These are phyloP conservation scores for Paratrypanosoma confusum DNA, from an alignment of 208 protist species.

Conservation along the genomic window DNA sequence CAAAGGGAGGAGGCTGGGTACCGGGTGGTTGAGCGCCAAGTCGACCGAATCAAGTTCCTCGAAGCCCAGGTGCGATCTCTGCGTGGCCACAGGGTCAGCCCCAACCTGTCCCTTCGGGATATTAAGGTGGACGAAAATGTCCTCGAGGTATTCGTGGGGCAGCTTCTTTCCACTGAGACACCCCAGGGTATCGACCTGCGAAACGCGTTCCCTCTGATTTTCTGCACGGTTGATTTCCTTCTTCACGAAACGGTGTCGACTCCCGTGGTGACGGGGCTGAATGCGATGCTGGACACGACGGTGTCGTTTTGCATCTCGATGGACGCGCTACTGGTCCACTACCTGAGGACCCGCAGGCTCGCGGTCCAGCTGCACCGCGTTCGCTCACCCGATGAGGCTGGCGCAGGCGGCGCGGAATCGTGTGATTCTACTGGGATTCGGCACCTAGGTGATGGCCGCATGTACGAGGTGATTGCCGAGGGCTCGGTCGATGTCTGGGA, in stretches of 20 bases:
- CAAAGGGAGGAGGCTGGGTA: slow-evolving; percentile 41
- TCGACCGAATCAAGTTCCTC: slow-evolving; percentile 78
- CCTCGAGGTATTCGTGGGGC: slow-evolving; percentile 85
- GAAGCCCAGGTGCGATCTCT: slow-evolving; percentile 77
- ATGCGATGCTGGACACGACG: slow-evolving; percentile 84
- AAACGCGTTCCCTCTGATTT: slow-evolving; percentile 29
- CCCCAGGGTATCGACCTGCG: slow-evolving; percentile 19
- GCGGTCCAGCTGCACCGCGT: slow-evolving; percentile 81
- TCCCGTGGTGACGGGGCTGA: slow-evolving; percentile 63
- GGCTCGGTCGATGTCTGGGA: slow-evolving; percentile 49
- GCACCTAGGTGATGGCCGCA: slow-evolving; percentile 15
- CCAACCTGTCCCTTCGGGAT: slow-evolving; percentile 28
- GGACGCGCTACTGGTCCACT: slow-evolving; percentile 79
- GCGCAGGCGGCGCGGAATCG: slow-evolving; percentile 10
- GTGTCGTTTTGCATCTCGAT: slow-evolving; percentile 75
- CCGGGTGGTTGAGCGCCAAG: slow-evolving; percentile 44
- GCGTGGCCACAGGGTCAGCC: slow-evolving; percentile 58
- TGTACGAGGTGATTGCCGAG: slow-evolving; percentile 77
- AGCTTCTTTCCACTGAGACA: slow-evolving; percentile 61
- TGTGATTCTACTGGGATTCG: no score
- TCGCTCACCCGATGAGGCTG: slow-evolving; percentile 48
- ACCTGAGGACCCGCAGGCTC: slow-evolving; percentile 70
- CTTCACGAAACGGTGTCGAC: slow-evolving; percentile 84
- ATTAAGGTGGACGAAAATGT: slow-evolving; percentile 55
- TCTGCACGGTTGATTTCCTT: slow-evolving; percentile 82